These are phyloP conservation scores for Cyberlindnera subsufficiens DNA, from an alignment of 805 yeast genomes.

Conservation along the genomic window DNA sequence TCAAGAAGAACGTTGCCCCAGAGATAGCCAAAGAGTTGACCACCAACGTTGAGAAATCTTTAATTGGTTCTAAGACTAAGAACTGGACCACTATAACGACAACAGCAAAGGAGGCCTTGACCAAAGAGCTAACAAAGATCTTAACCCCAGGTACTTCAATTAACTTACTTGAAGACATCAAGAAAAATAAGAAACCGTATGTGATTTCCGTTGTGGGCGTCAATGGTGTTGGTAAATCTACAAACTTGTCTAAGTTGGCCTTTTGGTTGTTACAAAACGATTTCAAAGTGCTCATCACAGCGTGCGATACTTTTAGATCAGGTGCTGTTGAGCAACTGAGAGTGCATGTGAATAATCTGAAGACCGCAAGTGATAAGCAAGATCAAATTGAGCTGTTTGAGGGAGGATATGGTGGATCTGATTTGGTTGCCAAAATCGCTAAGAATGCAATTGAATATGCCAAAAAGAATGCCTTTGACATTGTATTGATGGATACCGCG, in stretches of 20 bases:
- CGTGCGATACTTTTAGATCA: conserved; percentile 96
- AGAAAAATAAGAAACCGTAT: conserved; percentile 48
- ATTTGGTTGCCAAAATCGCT: conserved; percentile 87
- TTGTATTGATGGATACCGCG: conserved; percentile 93
- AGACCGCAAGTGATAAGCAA: conserved; percentile 54
- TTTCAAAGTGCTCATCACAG: conserved; percentile 81
- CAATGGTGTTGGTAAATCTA: conserved; percentile 96
- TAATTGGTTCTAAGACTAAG: conserved; percentile 68
- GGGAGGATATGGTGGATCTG: conserved; percentile 97
- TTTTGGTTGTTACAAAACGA: conserved; percentile 93
- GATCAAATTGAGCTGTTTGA: conserved; percentile 65
- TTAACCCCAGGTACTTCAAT: conserved; percentile 90
- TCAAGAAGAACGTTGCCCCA: conserved; percentile 87
- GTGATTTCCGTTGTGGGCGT: conserved; percentile 98
- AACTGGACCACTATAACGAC: conserved; percentile 68
- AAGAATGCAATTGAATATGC: conserved; percentile 85
- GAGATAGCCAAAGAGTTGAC: conserved; percentile 74
- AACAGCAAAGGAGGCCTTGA: conserved; percentile 62
- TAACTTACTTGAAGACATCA: conserved; percentile 76
- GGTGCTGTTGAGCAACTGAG: conserved; percentile 98
- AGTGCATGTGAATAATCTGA: conserved; percentile 84
- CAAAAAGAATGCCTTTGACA: conserved; percentile 61
- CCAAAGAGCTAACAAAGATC: conserved; percentile 61
- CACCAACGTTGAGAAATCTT: conserved; percentile 59
- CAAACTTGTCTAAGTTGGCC: conserved; percentile 89